Evolutionary conservation across 2,329 filamentous ascomycete species (phyloP), one percentile per base, ranked within the genome.

Genomic region (Seiridium unicorne): DNA sequence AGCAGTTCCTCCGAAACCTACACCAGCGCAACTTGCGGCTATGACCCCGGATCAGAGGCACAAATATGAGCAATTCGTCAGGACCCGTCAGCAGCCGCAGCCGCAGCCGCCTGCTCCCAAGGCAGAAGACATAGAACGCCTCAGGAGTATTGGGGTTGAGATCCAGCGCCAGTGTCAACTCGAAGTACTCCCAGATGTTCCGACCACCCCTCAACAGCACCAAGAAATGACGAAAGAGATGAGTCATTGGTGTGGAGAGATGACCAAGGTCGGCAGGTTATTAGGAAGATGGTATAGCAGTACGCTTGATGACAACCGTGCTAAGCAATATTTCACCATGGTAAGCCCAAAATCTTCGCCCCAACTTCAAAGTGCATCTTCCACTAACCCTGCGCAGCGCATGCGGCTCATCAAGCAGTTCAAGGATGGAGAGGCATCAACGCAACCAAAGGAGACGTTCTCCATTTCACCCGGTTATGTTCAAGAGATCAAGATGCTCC

Each of bases 371-470:
- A 26, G 18, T 26, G 11, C 5, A 34, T 11, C 49, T 13, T 10
- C 10, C 11, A 62, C 76, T 81, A 70, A 81, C 68, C 44, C 60
- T 3, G 40, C 46, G 46, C 66, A 88, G 84, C 82, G 84, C 61
- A 72, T 78, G 35, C 82, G 82, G 9, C 74, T 88, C 38, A 65
- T 78, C 1, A 78, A 77, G 49, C 85, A 88, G 65, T 88, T 85
- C 62, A 67, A 70, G 4, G 81, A 85, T 60, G 78, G 77, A 11
- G 78, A 82, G 1, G 71, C 73, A 53, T 78, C 82, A 75, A 73
- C 68, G 2, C 71, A 73, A 1, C 70, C 80, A 9, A 84, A 79
- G 62, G 75, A 80, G 5, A 71, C 69, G 2, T 83, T 88, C 51
- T 84, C 82, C 32, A 80, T 88, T 18, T 74, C 71, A n/a, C 69